Evolutionary conservation across 257 asterid genomes (phyloP), one percentile per base, ranked within the genome.

Genomic region (Ajuga chamaepitys): DNA sequence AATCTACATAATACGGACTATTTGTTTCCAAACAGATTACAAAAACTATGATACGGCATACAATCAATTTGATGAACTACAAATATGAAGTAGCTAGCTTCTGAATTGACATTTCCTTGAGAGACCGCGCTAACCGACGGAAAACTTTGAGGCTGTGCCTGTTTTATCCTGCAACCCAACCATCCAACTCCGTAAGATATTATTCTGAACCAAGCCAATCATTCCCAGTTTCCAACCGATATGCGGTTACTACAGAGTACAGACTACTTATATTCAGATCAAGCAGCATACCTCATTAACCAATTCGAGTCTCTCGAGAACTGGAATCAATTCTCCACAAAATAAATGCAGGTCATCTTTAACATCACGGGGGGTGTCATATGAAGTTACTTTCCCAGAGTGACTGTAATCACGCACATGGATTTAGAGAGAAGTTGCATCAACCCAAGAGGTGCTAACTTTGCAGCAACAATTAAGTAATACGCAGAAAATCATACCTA

Each of bases 81-180:
- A n/a, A n/a, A n/a, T n/a, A 69, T 83, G 76, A 85, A 46, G 52
- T 8, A 41, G 74, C 72, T 60, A 82, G 73, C 74, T 78, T 83
- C 78, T 80, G 92, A 78, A 85, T 71, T 7, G 90, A 69, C 58
- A 80, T 72, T 70, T 92, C 97, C 79, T 89, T 92, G 4, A 92
- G 81, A 45, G 95, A 83, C 62, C 83, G 83, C 4, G 82, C 80
- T 64, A 86, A 63, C 78, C 97, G 79, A 35, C 75, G 80, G 53
- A 92, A 86, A 34, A 83, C 77, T 72, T 87, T 88, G 41, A 88
- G 90, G 77, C 73, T 79, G 63, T 85, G 95, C 28, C 95, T 6
- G 76, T 77, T 85, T 89, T 92, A 40, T 82, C 96, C 98, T 92
- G 98, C 46, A 62, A 42, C n/a, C n/a, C n/a, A n/a, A n/a, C n/a